Conservation (phyloP, 768 basidiomycete species). For the Leucocoprinus sp. region DNA sequence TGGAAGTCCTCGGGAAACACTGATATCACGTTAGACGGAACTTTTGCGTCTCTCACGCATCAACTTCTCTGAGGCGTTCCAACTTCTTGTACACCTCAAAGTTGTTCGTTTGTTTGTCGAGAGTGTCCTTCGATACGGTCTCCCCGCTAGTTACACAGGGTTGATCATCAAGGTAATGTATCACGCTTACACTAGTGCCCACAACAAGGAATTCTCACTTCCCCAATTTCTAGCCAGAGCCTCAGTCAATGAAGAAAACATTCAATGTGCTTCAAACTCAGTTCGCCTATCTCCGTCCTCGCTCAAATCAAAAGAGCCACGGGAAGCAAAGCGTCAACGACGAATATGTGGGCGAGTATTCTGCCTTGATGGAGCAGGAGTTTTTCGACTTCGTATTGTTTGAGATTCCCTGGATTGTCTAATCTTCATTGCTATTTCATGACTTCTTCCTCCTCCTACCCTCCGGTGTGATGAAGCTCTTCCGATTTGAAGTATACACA, state of each 20-base stretch:
- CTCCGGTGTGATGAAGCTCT: background rate
- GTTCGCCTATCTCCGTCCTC: slow-evolving; percentile 75
- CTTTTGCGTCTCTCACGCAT: slow-evolving; percentile 83
- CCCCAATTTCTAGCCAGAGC: slow-evolving; percentile 59
- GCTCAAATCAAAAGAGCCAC: slow-evolving; percentile 42
- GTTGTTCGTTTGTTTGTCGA: slow-evolving; percentile 88
- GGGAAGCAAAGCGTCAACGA: slow-evolving; percentile 38
- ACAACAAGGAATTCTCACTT: slow-evolving; percentile 2
- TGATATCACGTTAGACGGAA: slow-evolving; percentile 58
- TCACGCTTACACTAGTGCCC: background rate
- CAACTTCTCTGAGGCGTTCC: slow-evolving; percentile 96
- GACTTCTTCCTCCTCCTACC: background rate
- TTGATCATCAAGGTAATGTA: slow-evolving; percentile 63
- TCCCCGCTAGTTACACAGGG: slow-evolving; percentile 86
- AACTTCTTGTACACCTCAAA: slow-evolving; percentile 90
- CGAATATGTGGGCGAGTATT: slow-evolving; percentile 86
- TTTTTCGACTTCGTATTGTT: slow-evolving; percentile 92
- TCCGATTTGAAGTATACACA: background rate
- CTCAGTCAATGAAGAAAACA: slow-evolving; percentile 75
- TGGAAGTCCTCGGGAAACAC: slow-evolving; percentile 7
- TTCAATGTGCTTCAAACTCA: slow-evolving; percentile 66
- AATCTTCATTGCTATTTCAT: slow-evolving; percentile 13
- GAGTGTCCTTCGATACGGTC: slow-evolving; percentile 89
- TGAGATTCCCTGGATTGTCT: slow-evolving; percentile 86
- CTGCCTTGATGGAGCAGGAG: slow-evolving; percentile 89